Percentiles rank a stretch among this genome's conserved stretches.
phyloP scores from a whole-genome alignment of 2,329 filamentous ascomycete genomes.

The Penicillium sp. region DNA sequence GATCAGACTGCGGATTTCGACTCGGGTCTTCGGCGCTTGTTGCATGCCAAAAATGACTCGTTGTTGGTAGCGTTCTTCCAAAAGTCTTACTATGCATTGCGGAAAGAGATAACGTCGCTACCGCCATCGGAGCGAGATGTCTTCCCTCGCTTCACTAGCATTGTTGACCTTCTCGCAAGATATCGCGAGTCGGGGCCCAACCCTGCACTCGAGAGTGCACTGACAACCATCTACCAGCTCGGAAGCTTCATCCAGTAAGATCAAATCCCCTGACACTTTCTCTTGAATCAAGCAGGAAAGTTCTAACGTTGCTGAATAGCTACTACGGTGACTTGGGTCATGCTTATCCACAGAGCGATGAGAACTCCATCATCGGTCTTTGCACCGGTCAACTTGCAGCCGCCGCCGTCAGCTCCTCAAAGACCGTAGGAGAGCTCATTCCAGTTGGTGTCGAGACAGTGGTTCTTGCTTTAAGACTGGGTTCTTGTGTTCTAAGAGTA shows the following conservation, averaged over 20 bases:
- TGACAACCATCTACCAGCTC: constrained; percentile 47
- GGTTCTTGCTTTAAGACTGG: constrained; percentile 46
- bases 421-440: constrained; percentile 45
- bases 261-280: background rate
- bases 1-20: constrained; percentile 49
- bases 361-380: constrained; percentile 43
- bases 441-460: constrained; percentile 45
- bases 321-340: constrained; percentile 46
- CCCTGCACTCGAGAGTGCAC: constrained; percentile 45
- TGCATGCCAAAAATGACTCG: constrained; percentile 45
- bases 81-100: constrained; percentile 43
- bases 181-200: constrained; percentile 36
- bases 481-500: constrained; percentile 42
- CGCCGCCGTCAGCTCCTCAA: constrained; percentile 42
- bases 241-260: constrained; percentile 48
- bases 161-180: constrained; percentile 40
- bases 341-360: constrained; percentile 40
- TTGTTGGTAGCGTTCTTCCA: constrained; percentile 46
- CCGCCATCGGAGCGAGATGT: constrained; percentile 35
- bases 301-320: constrained; percentile 23
- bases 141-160: constrained; percentile 43
- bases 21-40: constrained; percentile 42
- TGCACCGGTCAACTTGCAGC: constrained; percentile 47
- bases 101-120: constrained; percentile 41
- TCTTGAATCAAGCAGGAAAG: background rate